Percentiles rank a stretch among this genome's conserved stretches.
Evolutionary conservation across 495 filamentous ascomycete species (phyloP).

Genomic region (Xylaria castorea): DNA sequence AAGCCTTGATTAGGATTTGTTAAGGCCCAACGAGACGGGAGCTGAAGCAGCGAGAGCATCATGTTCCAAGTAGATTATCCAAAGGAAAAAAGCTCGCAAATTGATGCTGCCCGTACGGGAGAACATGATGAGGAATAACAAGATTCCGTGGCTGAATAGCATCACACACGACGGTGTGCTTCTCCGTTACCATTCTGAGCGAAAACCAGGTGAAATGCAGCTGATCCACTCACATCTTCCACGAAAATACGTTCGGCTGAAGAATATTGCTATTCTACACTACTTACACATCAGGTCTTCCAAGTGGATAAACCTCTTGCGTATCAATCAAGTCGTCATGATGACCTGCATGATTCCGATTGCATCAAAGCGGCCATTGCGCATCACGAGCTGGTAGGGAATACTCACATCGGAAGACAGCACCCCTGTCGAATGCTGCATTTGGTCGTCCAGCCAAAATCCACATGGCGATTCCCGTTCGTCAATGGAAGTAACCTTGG

Average conservation of each 20-base stretch:
- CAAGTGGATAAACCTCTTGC: conserved; percentile 17
- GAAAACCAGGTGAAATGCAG: neutral
- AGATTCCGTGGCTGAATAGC: neutral
- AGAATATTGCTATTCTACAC: neutral
- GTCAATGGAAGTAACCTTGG: conserved; percentile 9
- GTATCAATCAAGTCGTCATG: conserved; percentile 10
- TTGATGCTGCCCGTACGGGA: neutral
- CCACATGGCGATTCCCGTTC: conserved; percentile 22
- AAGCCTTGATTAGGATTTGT: neutral
- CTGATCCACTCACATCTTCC: conserved; percentile 8
- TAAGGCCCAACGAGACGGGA: neutral
- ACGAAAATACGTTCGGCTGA: neutral
- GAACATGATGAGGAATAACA: neutral
- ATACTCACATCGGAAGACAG: neutral
- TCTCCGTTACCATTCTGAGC: neutral
- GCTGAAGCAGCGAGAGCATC: neutral
- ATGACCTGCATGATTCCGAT: conserved; percentile 25
- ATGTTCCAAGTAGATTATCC: neutral
- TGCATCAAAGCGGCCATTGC: conserved; percentile 1
- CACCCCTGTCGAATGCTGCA: conserved; percentile 12
- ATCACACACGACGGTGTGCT: neutral
- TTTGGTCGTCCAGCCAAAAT: neutral
- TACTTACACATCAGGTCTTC: conserved; percentile 1
- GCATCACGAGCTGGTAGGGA: conserved; percentile 13
- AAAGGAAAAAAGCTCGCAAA: neutral